Evolutionary conservation across 805 yeast species (phyloP).

Genomic region (Kluyveromyces aestuarii): DNA sequence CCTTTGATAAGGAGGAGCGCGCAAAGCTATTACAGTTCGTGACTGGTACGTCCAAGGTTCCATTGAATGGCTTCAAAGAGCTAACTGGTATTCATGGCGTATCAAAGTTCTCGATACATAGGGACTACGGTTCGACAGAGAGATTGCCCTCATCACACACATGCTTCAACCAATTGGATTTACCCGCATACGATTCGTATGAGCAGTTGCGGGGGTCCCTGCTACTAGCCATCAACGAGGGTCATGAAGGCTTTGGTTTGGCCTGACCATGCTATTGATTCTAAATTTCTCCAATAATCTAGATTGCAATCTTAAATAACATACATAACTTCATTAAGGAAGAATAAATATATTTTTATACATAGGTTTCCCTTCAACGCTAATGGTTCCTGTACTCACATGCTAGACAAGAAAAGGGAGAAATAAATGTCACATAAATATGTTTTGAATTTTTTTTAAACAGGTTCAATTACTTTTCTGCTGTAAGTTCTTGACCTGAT

Average conservation of each 20-base stretch:
- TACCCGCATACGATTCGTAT: slow-evolving; percentile 88
- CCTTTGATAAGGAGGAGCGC: slow-evolving; percentile 88
- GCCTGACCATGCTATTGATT: slow-evolving; percentile 12
- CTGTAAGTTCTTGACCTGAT: slow-evolving; percentile 7
- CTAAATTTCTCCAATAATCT: neutral
- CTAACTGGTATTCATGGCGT: slow-evolving; percentile 81
- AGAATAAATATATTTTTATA: too few relatives aligned
- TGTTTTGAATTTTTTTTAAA: too few relatives aligned
- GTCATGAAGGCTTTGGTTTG: slow-evolving; percentile 87
- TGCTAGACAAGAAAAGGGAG: too few relatives aligned
- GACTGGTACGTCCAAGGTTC: slow-evolving; percentile 95
- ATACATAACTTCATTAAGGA: too few relatives aligned
- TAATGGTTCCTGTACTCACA: too few relatives aligned
- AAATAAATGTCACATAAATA: too few relatives aligned
- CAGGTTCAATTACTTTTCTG: neutral
- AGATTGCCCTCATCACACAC: slow-evolving; percentile 94
- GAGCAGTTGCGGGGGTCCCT: slow-evolving; percentile 76
- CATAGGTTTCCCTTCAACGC: too few relatives aligned
- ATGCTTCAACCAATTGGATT: slow-evolving; percentile 88
- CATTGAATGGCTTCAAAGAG: slow-evolving; percentile 86
- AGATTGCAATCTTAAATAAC: too few relatives aligned
- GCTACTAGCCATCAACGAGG: slow-evolving; percentile 82
- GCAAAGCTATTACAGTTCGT: slow-evolving; percentile 93
- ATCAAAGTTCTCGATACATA: slow-evolving; percentile 78
- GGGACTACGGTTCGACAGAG: slow-evolving; percentile 78